These are phyloP conservation scores for Calonectria naviculata DNA, from an alignment of 2,329 filamentous ascomycete genomes.

Conservation along the genomic window DNA sequence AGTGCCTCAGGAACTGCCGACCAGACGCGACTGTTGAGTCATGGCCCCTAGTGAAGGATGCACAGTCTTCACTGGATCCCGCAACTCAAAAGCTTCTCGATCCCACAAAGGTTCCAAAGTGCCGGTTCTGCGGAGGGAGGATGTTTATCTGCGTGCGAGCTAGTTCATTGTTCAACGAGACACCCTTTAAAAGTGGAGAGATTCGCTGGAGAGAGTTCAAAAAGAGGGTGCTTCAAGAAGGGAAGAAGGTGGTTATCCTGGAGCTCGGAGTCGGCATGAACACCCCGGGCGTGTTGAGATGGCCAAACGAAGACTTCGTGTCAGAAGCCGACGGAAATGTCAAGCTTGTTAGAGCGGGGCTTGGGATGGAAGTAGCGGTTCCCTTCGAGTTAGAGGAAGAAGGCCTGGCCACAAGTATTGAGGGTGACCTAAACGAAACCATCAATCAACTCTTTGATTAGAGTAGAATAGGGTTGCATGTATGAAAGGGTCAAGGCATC, in stretches of 20 bases:
- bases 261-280: constrained; percentile 37
- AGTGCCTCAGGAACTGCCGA: constrained; percentile 34
- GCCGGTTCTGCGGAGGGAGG: constrained; percentile 30
- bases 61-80: constrained; percentile 15
- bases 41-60: constrained; percentile 20
- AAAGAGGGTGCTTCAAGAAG: neutral
- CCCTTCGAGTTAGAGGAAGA: constrained; percentile 33
- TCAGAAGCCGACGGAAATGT: constrained; percentile 20
- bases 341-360: constrained; percentile 29
- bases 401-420: constrained; percentile 31
- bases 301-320: constrained; percentile 37
- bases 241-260: constrained; percentile 31
- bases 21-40: constrained; percentile 21
- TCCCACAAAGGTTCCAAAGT: constrained; percentile 21
- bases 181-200: constrained; percentile 27
- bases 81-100: constrained; percentile 27
- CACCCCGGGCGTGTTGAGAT: constrained; percentile 35
- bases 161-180: constrained; percentile 31
- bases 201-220: constrained; percentile 24
- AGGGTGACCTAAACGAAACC: constrained; percentile 27
- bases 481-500: neutral
- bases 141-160: constrained; percentile 38
- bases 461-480: neutral
- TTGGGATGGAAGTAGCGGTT: constrained; percentile 33
- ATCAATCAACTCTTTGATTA: constrained; percentile 14